Evolutionary conservation across 257 asterid species (phyloP).

Genomic region (Parsonsia alboflavescens): DNA sequence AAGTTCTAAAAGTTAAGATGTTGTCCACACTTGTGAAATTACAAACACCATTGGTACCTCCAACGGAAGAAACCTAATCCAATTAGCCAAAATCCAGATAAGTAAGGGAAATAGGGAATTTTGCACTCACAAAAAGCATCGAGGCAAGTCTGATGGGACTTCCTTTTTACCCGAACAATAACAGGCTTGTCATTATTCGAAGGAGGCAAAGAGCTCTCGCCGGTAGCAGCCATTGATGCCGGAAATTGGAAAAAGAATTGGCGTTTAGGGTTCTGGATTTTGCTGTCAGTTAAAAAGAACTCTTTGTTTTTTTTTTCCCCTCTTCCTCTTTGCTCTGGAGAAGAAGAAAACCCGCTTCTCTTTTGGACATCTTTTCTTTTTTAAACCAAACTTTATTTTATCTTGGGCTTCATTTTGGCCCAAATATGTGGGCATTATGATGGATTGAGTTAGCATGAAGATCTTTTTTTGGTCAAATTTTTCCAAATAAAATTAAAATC

Average conservation of each 20-base stretch:
- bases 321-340: no score
- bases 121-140: slow-evolving; percentile 70
- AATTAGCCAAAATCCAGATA: not conserved
- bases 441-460: not conserved
- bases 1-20: not conserved
- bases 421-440: not conserved
- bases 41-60: not conserved
- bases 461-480: no score
- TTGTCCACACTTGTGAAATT: not conserved
- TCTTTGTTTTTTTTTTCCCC: not conserved
- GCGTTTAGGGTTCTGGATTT: not conserved
- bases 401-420: not conserved
- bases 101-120: not conserved
- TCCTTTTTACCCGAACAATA: slow-evolving; percentile 86
- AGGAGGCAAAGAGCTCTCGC: slow-evolving; percentile 34
- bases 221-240: slow-evolving; percentile 39
- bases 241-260: not conserved
- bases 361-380: not conserved
- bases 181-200: slow-evolving; percentile 48
- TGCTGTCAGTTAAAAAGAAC: not conserved
- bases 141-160: slow-evolving; percentile 44
- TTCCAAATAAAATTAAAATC: no score
- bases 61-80: not conserved
- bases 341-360: no score
- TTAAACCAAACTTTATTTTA: not conserved